A percentile compares a stretch with the other conserved stretches of the same genome.
Evolutionary conservation across 495 filamentous ascomycete genomes (phyloP).

Genomic region (Neurospora sp.): DNA sequence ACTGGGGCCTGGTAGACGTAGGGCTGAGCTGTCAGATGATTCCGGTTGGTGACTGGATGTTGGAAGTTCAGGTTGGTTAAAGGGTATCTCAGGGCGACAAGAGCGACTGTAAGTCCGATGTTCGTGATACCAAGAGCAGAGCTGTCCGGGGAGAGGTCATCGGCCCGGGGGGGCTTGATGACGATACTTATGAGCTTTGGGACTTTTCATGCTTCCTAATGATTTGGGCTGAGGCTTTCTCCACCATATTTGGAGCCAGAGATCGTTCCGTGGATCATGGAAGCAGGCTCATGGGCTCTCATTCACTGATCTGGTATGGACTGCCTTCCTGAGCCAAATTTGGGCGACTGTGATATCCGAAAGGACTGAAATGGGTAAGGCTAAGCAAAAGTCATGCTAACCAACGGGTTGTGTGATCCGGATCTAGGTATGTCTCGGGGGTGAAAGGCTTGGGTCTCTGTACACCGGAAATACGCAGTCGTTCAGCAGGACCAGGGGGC

Average conservation of each 20-base stretch:
- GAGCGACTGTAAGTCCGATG: not conserved
- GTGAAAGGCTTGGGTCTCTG: not conserved
- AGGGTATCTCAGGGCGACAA: not conserved
- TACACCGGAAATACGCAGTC: not conserved
- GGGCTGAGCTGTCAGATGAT: not conserved
- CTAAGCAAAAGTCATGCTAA: not conserved
- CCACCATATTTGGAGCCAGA: not conserved
- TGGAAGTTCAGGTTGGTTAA: not conserved
- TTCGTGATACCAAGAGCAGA: not conserved
- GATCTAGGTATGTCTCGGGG: not conserved
- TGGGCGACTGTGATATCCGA: not conserved
- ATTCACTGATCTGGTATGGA: not conserved
- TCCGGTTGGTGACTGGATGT: not conserved
- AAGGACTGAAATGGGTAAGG: not conserved
- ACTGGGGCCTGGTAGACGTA: not conserved
- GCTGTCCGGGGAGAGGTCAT: not conserved
- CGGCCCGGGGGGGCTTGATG: not conserved
- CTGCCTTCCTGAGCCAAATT: not conserved
- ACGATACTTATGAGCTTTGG: not conserved
- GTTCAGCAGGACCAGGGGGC: not conserved
- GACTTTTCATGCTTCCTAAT: not conserved
- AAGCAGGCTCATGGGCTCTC: not conserved
- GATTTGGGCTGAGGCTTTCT: not conserved
- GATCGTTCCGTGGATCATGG: not conserved
- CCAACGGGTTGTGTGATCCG: not conserved